Percentiles rank a stretch among this genome's conserved stretches.
These are phyloP conservation scores for Sarcomyxa edulis DNA, from an alignment of 768 basidiomycete genomes.

Conservation along the genomic window DNA sequence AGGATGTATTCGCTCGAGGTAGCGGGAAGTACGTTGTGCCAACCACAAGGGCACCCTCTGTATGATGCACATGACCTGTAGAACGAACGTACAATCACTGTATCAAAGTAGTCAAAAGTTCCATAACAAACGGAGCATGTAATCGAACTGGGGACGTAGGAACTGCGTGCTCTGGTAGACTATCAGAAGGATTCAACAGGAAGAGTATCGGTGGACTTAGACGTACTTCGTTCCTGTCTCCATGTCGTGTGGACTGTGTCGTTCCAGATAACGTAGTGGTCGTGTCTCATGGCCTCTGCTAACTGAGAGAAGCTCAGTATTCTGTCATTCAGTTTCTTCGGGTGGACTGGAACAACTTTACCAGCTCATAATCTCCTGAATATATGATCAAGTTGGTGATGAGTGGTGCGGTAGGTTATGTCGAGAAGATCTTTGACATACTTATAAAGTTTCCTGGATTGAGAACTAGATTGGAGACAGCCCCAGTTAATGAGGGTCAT, in stretches of 20 bases:
- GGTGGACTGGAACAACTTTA: neutral
- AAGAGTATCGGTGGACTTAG: no score
- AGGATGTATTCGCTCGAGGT: constrained; percentile 38
- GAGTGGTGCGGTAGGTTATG: neutral
- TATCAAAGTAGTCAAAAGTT: no score
- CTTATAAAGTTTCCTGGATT: neutral
- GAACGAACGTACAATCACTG: no score
- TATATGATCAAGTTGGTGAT: neutral
- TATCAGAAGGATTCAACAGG: no score
- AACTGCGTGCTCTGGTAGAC: no score
- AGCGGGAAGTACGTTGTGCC: constrained; percentile 30
- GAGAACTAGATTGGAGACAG: neutral
- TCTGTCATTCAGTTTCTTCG: neutral
- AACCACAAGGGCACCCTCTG: no score
- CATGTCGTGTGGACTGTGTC: constrained; percentile 1
- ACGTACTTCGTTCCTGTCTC: constrained; percentile 1
- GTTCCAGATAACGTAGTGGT: constrained; percentile 6
- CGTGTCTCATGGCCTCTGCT: constrained; percentile 5
- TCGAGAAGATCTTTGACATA: neutral
- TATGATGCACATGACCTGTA: no score
- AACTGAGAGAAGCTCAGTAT: neutral
- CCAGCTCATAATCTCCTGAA: constrained; percentile 5
- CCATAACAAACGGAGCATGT: no score
- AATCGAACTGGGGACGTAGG: no score
- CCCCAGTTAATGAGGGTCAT: neutral